Percentiles rank a stretch among this genome's conserved stretches.
These are phyloP conservation scores for Protomyces gravidus DNA, from an alignment of 1,139 yeast genomes.

Conservation along the genomic window DNA sequence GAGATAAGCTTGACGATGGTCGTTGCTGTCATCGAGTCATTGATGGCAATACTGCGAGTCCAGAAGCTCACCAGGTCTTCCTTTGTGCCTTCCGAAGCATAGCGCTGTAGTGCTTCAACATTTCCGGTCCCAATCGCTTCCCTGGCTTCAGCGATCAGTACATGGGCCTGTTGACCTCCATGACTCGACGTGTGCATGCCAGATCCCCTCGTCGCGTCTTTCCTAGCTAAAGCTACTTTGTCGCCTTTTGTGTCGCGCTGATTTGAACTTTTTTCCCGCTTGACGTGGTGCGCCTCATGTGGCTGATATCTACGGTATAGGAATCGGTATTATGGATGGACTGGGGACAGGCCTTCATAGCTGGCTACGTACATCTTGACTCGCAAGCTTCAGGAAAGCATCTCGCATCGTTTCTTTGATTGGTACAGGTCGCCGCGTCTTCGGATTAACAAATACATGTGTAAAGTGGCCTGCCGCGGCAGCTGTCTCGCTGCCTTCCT, in stretches of 20 bases:
- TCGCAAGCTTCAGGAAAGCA: slow-evolving; percentile 4
- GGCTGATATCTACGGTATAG: too few relatives aligned
- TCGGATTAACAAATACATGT: slow-evolving; percentile 26
- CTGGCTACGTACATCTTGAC: not conserved
- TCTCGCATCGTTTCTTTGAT: not conserved
- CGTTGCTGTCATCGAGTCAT: slow-evolving; percentile 9
- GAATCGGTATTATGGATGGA: too few relatives aligned
- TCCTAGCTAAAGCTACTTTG: not conserved
- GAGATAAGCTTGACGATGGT: slow-evolving; percentile 12
- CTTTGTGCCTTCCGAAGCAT: not conserved
- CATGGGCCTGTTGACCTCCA: not conserved
- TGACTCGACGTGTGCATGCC: not conserved
- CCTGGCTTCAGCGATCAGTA: not conserved
- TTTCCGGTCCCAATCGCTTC: not conserved
- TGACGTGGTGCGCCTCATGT: too few relatives aligned
- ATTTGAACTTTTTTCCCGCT: not conserved
- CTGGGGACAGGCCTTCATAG: too few relatives aligned
- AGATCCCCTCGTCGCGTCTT: not conserved
- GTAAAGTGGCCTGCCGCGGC: slow-evolving; percentile 23
- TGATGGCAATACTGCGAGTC: not conserved
- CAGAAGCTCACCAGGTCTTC: not conserved
- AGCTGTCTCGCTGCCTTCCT: not conserved
- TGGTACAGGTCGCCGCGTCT: slow-evolving; percentile 18
- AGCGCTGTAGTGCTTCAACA: not conserved
- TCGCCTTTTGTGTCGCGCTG: not conserved